Percentiles rank a stretch among this genome's conserved stretches.
phyloP scores from a whole-genome alignment of 169 alveolate species.

The Eimeria necatrix region DNA sequence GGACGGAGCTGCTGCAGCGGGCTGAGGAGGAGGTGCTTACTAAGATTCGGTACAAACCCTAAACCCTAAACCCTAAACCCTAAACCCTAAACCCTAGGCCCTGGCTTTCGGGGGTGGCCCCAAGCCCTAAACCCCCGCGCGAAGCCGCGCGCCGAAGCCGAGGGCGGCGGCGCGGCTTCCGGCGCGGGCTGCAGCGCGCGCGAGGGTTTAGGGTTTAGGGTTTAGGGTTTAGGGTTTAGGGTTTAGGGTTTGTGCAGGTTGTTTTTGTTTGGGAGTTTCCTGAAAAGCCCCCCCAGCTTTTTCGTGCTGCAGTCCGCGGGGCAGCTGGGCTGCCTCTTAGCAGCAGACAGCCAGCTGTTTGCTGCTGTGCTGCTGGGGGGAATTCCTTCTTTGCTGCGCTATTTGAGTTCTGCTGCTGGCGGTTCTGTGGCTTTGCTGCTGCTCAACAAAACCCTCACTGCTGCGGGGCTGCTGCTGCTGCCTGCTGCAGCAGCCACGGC shows the following conservation, averaged over 20 bases:
- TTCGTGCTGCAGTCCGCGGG: constrained; percentile 1
- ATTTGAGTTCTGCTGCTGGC: constrained; percentile 42
- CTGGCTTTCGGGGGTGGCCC: no score
- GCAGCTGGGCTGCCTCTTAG: not conserved
- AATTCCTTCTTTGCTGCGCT: constrained; percentile 43
- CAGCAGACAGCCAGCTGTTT: constrained; percentile 37
- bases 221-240: constrained; percentile 19
- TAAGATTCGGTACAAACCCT: constrained; percentile 46
- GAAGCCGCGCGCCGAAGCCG: no score
- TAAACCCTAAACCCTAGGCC: constrained; percentile 27
- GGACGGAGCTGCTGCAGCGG: constrained; percentile 60
- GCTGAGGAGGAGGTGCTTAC: constrained; percentile 59
- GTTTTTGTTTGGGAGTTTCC: not conserved
- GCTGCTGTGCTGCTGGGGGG: constrained; percentile 8
- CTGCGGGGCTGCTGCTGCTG: constrained; percentile 43
- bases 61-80: constrained; percentile 35
- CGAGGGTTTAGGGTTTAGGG: constrained; percentile 34
- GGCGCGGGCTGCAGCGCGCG: not conserved
- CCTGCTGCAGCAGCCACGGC: constrained; percentile 61
- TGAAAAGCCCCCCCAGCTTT: constrained; percentile 50
- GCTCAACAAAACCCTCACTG: constrained; percentile 39
- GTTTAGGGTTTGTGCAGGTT: constrained; percentile 4
- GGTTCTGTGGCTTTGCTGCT: constrained; percentile 35
- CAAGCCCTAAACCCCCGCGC: no score
- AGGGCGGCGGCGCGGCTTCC: no score